A percentile compares a stretch with the other conserved stretches of the same genome.
Evolutionary conservation across 176 grass and related monocot genomes (phyloP).

Genomic region (Avena eriantha): DNA sequence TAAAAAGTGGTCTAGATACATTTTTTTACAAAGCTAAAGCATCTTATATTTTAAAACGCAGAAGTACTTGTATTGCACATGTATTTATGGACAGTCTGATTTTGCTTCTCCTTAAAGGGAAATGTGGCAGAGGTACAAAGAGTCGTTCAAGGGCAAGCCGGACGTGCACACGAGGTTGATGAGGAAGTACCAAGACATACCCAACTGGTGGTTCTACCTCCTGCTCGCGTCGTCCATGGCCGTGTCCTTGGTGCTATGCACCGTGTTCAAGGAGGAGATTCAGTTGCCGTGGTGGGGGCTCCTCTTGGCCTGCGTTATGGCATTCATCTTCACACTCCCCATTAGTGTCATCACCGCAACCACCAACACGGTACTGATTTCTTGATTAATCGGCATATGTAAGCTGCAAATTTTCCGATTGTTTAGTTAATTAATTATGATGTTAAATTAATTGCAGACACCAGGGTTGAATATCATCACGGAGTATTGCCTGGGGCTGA

Average conservation of each 20-base stretch:
- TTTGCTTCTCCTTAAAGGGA: slow-evolving; percentile 49
- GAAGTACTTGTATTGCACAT: background rate
- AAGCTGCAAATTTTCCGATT: background rate
- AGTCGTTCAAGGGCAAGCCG: slow-evolving; percentile 59
- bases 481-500: slow-evolving; percentile 77
- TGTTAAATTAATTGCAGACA: slow-evolving; percentile 45
- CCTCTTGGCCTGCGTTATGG: slow-evolving; percentile 70
- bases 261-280: slow-evolving; percentile 68
- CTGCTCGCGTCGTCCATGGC: slow-evolving; percentile 48
- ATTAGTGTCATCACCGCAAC: slow-evolving; percentile 87
- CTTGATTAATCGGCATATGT: background rate
- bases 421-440: background rate
- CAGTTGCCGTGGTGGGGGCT: slow-evolving; percentile 95
- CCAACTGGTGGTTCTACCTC: slow-evolving; percentile 80
- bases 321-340: slow-evolving; percentile 85
- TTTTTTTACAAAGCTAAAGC: too few species aligned
- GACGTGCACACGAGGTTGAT: slow-evolving; percentile 93
- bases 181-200: slow-evolving; percentile 83
- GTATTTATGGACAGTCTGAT: background rate
- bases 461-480: slow-evolving; percentile 86
- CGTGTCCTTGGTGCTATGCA: slow-evolving; percentile 69
- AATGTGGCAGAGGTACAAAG: slow-evolving; percentile 66
- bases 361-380: slow-evolving; percentile 68
- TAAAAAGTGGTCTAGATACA: too few species aligned
- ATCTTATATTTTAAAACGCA: too few species aligned